These are phyloP conservation scores for Porodaedalea pini DNA, from an alignment of 1,284 basidiomycete genomes.

Conservation along the genomic window DNA sequence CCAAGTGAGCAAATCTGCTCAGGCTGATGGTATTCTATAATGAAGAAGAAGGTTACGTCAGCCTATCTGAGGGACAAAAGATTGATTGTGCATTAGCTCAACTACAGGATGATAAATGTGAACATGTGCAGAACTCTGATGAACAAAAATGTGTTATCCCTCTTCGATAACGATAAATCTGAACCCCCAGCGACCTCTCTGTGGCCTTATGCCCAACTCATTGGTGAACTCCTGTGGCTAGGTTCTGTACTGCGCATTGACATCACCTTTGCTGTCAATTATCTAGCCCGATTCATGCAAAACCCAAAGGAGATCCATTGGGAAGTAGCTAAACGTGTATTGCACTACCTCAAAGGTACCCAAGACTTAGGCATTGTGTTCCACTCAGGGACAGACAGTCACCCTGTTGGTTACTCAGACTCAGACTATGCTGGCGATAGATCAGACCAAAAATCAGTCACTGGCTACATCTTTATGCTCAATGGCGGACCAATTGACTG, in stretches of 20 bases:
- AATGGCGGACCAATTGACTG: conserved; percentile 26
- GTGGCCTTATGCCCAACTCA: conserved; percentile 26
- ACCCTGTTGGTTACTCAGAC: conserved; percentile 25
- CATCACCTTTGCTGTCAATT: conserved; percentile 29
- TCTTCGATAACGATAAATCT: neutral
- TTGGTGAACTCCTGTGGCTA: conserved; percentile 33
- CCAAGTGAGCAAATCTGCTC: conserved; percentile 16
- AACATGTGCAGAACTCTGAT: conserved; percentile 15
- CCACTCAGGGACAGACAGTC: conserved; percentile 9
- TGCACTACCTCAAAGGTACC: conserved; percentile 33
- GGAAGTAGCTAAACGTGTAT: conserved; percentile 29
- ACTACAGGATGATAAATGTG: neutral
- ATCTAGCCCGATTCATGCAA: conserved; percentile 27
- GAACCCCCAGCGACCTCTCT: neutral
- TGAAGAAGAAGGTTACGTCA: neutral
- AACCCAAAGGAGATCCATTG: conserved; percentile 32
- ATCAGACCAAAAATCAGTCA: conserved; percentile 24
- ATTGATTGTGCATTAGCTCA: conserved; percentile 13
- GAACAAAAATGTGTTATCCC: conserved; percentile 20
- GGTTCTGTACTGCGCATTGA: conserved; percentile 32
- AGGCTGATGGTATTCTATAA: conserved; percentile 17
- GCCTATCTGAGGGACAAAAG: conserved; percentile 12
- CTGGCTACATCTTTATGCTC: conserved; percentile 28
- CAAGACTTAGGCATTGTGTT: conserved; percentile 29
- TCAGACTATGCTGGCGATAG: conserved; percentile 29